Base-by-base conservation (phyloP, 176 grass and related monocot species). In the Avena sativa region DNA sequence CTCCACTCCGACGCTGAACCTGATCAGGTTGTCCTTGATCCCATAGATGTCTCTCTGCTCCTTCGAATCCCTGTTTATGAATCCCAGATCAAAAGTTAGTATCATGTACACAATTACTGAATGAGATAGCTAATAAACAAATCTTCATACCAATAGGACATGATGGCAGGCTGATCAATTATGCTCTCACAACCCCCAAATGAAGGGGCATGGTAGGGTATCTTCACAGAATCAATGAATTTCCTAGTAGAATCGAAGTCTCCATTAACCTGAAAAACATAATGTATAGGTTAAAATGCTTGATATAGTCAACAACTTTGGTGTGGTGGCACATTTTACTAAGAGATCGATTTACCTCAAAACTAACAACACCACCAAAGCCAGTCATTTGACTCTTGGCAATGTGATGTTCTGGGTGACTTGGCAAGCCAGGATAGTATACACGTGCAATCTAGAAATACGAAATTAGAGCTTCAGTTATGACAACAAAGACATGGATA, bases 321-420 rank as follows among this genome's bases (percentile, higher is more conserved):
- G 23, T 53, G 47, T 16, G 61, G 3, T 46, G 1, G 16, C 11
- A 78, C 8, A 46, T 12, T 25, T 6, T 13, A 56, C 53, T 55
- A 64, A 56, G 50, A 81, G 2, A 7, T 36, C 48, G 30, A 49
- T 74, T 49, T 83, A 96, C 97, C 97, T 99, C 97, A 89, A 99
- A 99, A 90, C 97, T 99, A 57, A 99, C 92, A n/a, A 99, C 97
- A 88, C 97, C 97, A 81, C 97, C 97, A 96, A 96, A 99, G 87
- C 94, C 97, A 71, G 92, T 90, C 97, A 99, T 99, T 93, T 99
- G 97, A 69, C 83, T 86, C 77, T 99, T 99, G 83, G 97, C 97
- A 87, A 99, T 99, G 92, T 96, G 80, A 93, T 99, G 87, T 78
- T 99, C 97, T 44, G 97, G 97, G 86, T 99, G 97, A 94, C 97